phyloP scores from a whole-genome alignment of 371 early-diverging fungal species.

The Zancudomyces culisetae region DNA sequence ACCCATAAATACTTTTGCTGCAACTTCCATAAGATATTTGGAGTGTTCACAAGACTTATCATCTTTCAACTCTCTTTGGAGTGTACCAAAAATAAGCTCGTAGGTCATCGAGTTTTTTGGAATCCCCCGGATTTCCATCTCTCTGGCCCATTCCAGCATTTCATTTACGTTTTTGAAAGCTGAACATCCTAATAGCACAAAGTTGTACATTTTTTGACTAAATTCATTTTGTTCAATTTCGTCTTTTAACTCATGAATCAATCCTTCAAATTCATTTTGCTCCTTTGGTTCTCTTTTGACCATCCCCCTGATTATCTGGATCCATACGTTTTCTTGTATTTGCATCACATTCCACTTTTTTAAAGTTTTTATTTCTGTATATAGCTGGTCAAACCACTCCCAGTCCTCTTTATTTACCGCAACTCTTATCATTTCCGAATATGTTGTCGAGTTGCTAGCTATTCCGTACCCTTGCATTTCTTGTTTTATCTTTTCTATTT shows the following conservation, averaged over 20 bases:
- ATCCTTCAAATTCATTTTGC: not conserved
- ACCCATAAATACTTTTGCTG: not conserved
- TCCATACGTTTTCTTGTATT: not conserved
- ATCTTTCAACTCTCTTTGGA: not conserved
- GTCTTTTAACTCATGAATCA: not conserved
- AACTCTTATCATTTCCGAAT: not conserved
- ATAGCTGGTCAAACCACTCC: not conserved
- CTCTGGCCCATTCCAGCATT: not conserved
- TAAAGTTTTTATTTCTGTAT: not conserved
- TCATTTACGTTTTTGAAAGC: not conserved
- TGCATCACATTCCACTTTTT: not conserved
- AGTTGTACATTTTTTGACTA: not conserved
- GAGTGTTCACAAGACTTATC: not conserved
- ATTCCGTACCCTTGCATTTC: conserved; percentile 1
- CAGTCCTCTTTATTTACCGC: not conserved
- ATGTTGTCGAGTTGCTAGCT: not conserved
- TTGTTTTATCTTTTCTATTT: not conserved
- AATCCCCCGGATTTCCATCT: not conserved
- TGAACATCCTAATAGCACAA: not conserved
- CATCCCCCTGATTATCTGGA: not conserved
- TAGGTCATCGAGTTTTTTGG: not conserved
- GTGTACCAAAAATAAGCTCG: not conserved
- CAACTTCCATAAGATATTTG: not conserved
- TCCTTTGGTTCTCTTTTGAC: not conserved
- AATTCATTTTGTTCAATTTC: not conserved